Conservation (phyloP, 2,329 filamentous ascomycete genomes). For the Claviceps sp. region DNA sequence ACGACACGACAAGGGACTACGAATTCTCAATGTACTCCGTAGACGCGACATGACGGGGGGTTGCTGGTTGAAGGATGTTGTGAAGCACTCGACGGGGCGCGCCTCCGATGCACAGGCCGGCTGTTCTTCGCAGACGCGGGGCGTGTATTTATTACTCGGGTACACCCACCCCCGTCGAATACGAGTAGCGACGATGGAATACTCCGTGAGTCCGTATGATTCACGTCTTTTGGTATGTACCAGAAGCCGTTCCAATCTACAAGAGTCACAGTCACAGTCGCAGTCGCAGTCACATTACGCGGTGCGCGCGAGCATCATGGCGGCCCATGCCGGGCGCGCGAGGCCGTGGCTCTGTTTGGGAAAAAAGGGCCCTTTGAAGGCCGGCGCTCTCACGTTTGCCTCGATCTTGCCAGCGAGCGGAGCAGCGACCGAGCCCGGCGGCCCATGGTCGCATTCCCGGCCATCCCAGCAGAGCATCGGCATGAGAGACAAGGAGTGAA, state of each 20-base stretch:
- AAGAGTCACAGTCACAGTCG: background rate
- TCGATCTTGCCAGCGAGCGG: background rate
- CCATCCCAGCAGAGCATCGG: background rate
- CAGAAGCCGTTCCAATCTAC: background rate
- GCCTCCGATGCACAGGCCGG: background rate
- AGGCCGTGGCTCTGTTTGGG: background rate
- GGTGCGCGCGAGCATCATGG: background rate
- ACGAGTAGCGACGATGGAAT: slow-evolving; percentile 1
- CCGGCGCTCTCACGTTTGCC: too few relatives aligned
- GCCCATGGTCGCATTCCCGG: background rate
- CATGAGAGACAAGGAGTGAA: background rate
- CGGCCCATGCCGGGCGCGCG: background rate
- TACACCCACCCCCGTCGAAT: slow-evolving; percentile 2
- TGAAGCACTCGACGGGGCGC: background rate
- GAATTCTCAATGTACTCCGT: too few relatives aligned
- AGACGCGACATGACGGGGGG: too few relatives aligned
- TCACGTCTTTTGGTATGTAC: background rate
- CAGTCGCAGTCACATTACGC: background rate
- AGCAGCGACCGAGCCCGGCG: background rate
- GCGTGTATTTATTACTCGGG: background rate
- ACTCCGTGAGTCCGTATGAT: background rate
- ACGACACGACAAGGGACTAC: background rate
- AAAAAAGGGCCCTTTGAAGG: background rate
- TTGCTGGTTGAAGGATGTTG: background rate
- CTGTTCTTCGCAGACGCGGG: background rate